Evolutionary conservation across 2,329 filamentous ascomycete species (phyloP), one percentile per base, ranked within the genome.

Genomic region (Pyricularia pennisetigena): DNA sequence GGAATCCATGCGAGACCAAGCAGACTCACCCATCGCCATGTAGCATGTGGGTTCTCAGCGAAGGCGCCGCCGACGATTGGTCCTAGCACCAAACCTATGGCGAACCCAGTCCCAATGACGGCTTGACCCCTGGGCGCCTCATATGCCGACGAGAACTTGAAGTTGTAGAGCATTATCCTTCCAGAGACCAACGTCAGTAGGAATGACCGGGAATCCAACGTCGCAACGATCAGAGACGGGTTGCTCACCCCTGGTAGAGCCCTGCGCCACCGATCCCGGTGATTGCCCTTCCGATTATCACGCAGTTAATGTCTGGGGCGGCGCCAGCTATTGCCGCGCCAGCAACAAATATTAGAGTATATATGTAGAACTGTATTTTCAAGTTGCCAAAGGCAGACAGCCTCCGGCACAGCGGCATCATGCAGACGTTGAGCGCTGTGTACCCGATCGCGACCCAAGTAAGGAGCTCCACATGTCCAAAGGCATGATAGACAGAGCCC

Each of bases 401-500:
- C 57, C 57, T 24, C 26, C 57, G 26, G 63, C 63, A 32, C 20
- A 64, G 63, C 7, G 24, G 63, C 23, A n/a, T 30, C 24, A 64
- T 30, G 26, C 63, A 64, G 63, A 32, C 63, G 26, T 64, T 64
- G 63, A 64, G 24, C 24, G 63, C 57, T 28, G 57, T 62, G 57
- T 62, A 80, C 7, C 74, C 75, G 16, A 79, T 72, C 28, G 73
- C 75, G n/a, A 81, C 73, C 79, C 79, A 80, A 4, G 77, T 75
- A 7, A 81, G 72, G 1, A 79, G 72, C 57, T 78, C 74, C 41
- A 81, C 76, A 16, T 76, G 72, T 6, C 76, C 75, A 62, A 80
- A 79, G 24, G 83, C 83, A 67, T 83, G 78, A 74, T 88, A 88
- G 65, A 88, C 82, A 3, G 84, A 85, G 10, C 77, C 78, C 74